These are phyloP conservation scores for Catharanthus roseus DNA, from an alignment of 257 asterid species.

Conservation along the genomic window DNA sequence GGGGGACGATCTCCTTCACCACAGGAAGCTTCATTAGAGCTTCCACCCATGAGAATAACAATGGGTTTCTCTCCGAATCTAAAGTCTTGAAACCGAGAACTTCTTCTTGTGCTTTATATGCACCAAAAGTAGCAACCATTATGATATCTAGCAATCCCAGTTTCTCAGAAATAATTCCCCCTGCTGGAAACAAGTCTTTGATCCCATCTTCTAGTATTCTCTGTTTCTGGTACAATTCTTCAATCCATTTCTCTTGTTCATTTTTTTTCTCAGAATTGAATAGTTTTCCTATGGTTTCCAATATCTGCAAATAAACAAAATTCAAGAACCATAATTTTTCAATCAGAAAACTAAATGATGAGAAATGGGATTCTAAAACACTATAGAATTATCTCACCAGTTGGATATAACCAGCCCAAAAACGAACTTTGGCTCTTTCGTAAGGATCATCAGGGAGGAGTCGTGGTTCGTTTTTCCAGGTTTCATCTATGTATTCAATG, in stretches of 20 bases:
- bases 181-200: slow-evolving; percentile 23
- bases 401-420: slow-evolving; percentile 23
- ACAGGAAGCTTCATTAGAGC: slow-evolving; percentile 26
- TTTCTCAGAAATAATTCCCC: slow-evolving; percentile 5
- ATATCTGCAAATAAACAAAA: slow-evolving; percentile 10
- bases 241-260: slow-evolving; percentile 11
- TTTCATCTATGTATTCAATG: slow-evolving; percentile 25
- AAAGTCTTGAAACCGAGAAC: slow-evolving; percentile 26
- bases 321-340: background rate
- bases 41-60: slow-evolving; percentile 32
- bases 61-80: slow-evolving; percentile 31
- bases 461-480: slow-evolving; percentile 15
- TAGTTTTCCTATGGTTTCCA: slow-evolving; percentile 21
- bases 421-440: slow-evolving; percentile 24
- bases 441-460: slow-evolving; percentile 24
- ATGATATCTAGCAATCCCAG: slow-evolving; percentile 34
- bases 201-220: slow-evolving; percentile 31
- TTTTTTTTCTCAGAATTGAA: slow-evolving; percentile 14
- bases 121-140: slow-evolving; percentile 31
- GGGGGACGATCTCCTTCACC: slow-evolving; percentile 20
- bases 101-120: slow-evolving; percentile 27
- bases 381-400: background rate
- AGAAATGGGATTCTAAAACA: background rate
- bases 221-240: slow-evolving; percentile 22
- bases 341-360: background rate